Evolutionary conservation across 2,329 filamentous ascomycete species (phyloP), one percentile per base, ranked within the genome.

Genomic region (Ceratocystis colombiana): DNA sequence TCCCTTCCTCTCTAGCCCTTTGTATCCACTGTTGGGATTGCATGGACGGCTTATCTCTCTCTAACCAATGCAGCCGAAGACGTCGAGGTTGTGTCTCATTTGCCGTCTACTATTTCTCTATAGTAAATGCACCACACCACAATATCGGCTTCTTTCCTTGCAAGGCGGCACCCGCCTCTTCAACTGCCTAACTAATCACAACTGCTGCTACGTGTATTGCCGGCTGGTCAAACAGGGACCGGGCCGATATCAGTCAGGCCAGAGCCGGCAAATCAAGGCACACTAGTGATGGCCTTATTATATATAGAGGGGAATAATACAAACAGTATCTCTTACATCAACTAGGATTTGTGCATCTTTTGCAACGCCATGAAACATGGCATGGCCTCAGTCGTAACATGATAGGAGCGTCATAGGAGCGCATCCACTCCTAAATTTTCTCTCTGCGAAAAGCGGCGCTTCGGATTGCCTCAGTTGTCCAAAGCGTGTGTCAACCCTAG

Each of bases 31-130:
- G 78, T 99, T 66, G 93, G 93, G 81, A 97, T 97, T 72, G 91
- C 91, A 44, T 97, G 93, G 94, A 97, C 94, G 10, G 93, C 92
- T 22, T 99, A 96, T 76, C 84, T 99, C 10, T 96, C 92, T 2
- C 82, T 99, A 64, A 89, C 88, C 69, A 97, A 97, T 77, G 87
- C 91, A 4, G 81, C 90, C 2, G 90, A 95, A 68, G 88, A 93
- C 64, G 80, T 79, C 3, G 57, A 66, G 61, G 61, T 67, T 41
- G 8, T 33, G 25, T 22, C 48, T 15, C 41, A 50, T 7, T 46
- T 48, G 1, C 61, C 61, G 25, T 46, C 61, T 10, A 30, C 22
- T 10, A 37, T 63, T 46, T 44, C 61, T 20, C 22, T 62, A 15
- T 12, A 22, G 41, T 62, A 59, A 30, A 33, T 15, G 28, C 3